A percentile compares a stretch with the other conserved stretches of the same genome.
Evolutionary conservation across 2,329 filamentous ascomycete genomes (phyloP).

Genomic region (Exophiala sideris): DNA sequence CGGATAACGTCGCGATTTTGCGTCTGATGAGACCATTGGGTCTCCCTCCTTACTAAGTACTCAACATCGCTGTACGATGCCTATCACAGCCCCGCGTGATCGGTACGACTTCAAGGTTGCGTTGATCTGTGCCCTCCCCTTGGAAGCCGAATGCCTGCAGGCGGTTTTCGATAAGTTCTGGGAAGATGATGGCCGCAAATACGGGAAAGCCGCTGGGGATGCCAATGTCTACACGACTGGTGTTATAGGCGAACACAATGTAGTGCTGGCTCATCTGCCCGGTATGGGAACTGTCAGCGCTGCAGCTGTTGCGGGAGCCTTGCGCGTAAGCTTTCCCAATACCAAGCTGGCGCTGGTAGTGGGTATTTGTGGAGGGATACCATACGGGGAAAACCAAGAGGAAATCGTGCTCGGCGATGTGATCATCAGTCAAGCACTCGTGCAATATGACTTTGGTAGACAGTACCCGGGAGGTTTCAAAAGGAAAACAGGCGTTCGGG

Average conservation of each 20-base stretch:
- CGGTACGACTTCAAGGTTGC: conserved; percentile 8
- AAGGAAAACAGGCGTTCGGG: conserved; percentile 29
- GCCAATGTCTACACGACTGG: conserved; percentile 23
- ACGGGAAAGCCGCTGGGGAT: conserved; percentile 6
- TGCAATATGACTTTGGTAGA: conserved; percentile 31
- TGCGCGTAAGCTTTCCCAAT: conserved; percentile 34
- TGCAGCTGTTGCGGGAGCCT: conserved; percentile 19
- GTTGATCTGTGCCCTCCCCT: conserved; percentile 7
- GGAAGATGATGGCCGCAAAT: conserved; percentile 90
- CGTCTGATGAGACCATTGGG: no score
- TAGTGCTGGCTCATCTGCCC: conserved; percentile 38
- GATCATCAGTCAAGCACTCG: conserved; percentile 29
- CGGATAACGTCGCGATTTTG: no score
- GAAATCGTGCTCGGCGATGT: conserved; percentile 35
- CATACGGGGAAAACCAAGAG: conserved; percentile 14
- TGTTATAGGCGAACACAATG: conserved; percentile 24
- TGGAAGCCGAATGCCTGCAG: conserved; percentile 7
- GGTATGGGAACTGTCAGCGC: conserved; percentile 1
- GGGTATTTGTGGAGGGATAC: conserved; percentile 42
- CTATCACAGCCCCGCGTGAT: not conserved
- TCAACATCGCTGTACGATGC: not conserved
- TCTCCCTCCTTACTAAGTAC: no score
- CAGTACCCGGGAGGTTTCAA: conserved; percentile 22
- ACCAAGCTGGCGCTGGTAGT: conserved; percentile 36
- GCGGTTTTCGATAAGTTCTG: conserved; percentile 84